Base-by-base conservation (phyloP, 345 rosid species). In the Acer negundo region DNA sequence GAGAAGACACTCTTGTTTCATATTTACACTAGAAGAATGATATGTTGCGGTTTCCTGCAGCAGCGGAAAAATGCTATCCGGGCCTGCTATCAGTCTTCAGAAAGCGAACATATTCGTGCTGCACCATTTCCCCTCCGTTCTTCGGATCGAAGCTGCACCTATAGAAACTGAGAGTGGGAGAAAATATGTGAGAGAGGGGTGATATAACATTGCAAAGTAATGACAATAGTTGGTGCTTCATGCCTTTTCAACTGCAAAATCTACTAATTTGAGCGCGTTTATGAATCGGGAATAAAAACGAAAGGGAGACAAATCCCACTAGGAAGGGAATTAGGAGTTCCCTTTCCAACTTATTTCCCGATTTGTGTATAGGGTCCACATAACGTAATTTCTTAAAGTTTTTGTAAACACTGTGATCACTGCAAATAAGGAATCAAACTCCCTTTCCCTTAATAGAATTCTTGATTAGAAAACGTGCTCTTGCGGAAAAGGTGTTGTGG, bases 101-200 rank as follows among this genome's bases (percentile, higher is more conserved):
- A 82, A 88, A 88, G 63, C 86, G 83, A 42, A 82, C 84, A 69
- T 88, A 89, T 77, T 91, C 95, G 82, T 51, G 88, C 87, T 87
- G 93, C 77, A 77, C 61, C 93, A 91, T 88, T 79, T 86, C 84
- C 61, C 95, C 91, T 47, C 93, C 93, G 40, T 88, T 77, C 40
- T 82, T 80, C 2, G 89, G 90, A 83, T 91, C 91, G 42, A 91
- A 91, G 56, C 86, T 84, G 86, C 91, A 89, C 80, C 91, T 88
- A 77, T 88, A 88, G 78, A 91, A 89, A 80, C 94, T 91, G 91
- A 66, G 11, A 31, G 49, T 44, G 49, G 22, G 7, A 53, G 38
- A 72, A 51, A 70, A 16, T 10, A 44, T 31, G 28, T 20, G 16
- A 28, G 42, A 77, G 40, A 49, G 13, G 19, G 28, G 44, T 17